phyloP scores from a whole-genome alignment of 2,329 filamentous ascomycete species.

The Hypoxylon rubiginosum region DNA sequence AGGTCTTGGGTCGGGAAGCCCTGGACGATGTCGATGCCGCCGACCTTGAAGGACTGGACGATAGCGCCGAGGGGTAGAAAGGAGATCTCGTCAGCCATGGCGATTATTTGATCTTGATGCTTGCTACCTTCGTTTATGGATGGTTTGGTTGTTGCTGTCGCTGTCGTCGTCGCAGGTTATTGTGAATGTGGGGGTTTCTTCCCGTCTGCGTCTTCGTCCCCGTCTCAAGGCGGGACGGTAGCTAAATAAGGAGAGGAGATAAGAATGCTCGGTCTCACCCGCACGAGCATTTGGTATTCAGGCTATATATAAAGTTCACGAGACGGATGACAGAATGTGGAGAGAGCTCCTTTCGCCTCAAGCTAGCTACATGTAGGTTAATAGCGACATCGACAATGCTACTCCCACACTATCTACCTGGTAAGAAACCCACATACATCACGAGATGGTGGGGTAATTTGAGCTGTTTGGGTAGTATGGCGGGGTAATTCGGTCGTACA shows the following conservation, averaged over 20 bases:
- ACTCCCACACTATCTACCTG: not conserved
- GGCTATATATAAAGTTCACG: slow-evolving; percentile 42
- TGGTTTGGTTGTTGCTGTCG: not conserved
- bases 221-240: slow-evolving; percentile 24
- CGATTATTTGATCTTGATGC: slow-evolving; percentile 31
- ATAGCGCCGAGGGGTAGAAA: slow-evolving; percentile 84
- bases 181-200: slow-evolving; percentile 12
- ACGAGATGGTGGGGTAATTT: slow-evolving; percentile 36
- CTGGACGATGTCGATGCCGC: slow-evolving; percentile 87
- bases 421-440: slow-evolving; percentile 18
- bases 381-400: slow-evolving; percentile 2
- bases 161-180: slow-evolving; percentile 14
- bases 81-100: slow-evolving; percentile 61
- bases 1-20: slow-evolving; percentile 82
- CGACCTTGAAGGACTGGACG: slow-evolving; percentile 84
- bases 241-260: slow-evolving; percentile 28
- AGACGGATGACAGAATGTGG: slow-evolving; percentile 34
- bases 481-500: slow-evolving; percentile 38
- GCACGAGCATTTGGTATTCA: slow-evolving; percentile 37
- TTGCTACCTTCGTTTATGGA: not conserved
- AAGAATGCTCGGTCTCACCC: slow-evolving; percentile 12
- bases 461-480: slow-evolving; percentile 15
- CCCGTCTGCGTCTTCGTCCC: not conserved
- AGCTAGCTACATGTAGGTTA: not conserved
- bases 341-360: slow-evolving; percentile 19